These are phyloP conservation scores for Kuraishia piskuri DNA, from an alignment of 805 yeast species.

Conservation along the genomic window DNA sequence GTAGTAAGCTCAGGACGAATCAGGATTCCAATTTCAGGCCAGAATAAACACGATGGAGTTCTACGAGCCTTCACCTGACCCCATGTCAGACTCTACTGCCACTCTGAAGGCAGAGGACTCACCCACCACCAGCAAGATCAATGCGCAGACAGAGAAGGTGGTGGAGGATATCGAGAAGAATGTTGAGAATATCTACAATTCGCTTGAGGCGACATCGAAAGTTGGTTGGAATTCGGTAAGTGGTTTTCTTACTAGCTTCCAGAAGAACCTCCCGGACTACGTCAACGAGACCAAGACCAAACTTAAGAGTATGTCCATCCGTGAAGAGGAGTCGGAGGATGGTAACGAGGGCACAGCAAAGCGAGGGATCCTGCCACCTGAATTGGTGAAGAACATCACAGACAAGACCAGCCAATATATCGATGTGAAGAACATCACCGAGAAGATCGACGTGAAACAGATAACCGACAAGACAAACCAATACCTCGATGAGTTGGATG, in stretches of 20 bases:
- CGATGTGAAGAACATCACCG: constrained; percentile 29
- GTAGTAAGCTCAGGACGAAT: too few species aligned
- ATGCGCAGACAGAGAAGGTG: constrained; percentile 44
- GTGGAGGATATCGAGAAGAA: constrained; percentile 43
- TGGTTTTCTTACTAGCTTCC: constrained; percentile 25
- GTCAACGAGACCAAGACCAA: constrained; percentile 15
- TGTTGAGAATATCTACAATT: constrained; percentile 29
- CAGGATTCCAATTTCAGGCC: too few species aligned
- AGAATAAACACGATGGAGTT: constrained; percentile 18
- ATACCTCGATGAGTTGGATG: constrained; percentile 63
- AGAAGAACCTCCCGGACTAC: constrained; percentile 23
- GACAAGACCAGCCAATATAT: constrained; percentile 51
- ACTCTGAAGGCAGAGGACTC: constrained; percentile 9
- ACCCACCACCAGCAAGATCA: constrained; percentile 12
- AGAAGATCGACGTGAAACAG: constrained; percentile 6
- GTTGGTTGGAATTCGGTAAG: constrained; percentile 25
- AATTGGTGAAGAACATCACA: constrained; percentile 13
- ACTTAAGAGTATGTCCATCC: constrained; percentile 15
- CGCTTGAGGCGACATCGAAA: constrained; percentile 32
- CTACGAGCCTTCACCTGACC: constrained; percentile 18
- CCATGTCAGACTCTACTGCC: constrained; percentile 12
- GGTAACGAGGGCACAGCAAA: constrained; percentile 9
- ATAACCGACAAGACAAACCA: constrained; percentile 42
- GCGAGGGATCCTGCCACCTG: constrained; percentile 12
- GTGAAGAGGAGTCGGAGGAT: constrained; percentile 7